phyloP scores from a whole-genome alignment of 176 grass and related monocot species.

The Chrysopogon serrulatus region DNA sequence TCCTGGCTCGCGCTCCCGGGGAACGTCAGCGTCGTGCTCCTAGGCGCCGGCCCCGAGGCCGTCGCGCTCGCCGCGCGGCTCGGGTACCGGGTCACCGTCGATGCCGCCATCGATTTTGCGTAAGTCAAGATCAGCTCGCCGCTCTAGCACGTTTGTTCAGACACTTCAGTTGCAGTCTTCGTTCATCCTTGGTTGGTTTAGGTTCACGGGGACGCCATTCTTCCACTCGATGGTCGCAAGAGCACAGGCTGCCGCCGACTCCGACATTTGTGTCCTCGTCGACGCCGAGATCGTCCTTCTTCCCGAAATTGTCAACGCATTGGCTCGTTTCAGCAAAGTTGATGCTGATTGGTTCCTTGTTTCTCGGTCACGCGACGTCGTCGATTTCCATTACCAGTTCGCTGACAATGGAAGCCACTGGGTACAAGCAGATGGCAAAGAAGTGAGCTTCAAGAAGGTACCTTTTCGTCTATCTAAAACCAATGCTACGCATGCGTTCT shows the following conservation, averaged over 20 bases:
- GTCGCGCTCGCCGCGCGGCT: constrained; percentile 24
- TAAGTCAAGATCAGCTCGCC: constrained; percentile 20
- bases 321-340: constrained; percentile 37
- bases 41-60: constrained; percentile 39
- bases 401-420: constrained; percentile 28
- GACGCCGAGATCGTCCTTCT: constrained; percentile 61
- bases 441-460: constrained; percentile 46
- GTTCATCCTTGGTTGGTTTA: constrained; percentile 6
- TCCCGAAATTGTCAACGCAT: constrained; percentile 31
- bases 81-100: constrained; percentile 51
- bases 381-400: constrained; percentile 39
- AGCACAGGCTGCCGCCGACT: constrained; percentile 39
- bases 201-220: constrained; percentile 75
- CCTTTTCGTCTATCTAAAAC: neutral
- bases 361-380: constrained; percentile 38
- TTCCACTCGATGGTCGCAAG: constrained; percentile 82
- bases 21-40: constrained; percentile 62
- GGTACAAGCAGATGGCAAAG: constrained; percentile 25
- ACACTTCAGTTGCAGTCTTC: neutral
- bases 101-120: constrained; percentile 60
- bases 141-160: neutral
- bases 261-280: constrained; percentile 61
- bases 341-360: constrained; percentile 65
- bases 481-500: constrained; percentile 1
- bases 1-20: constrained; percentile 77